A percentile compares a stretch with the other conserved stretches of the same genome.
phyloP scores from a whole-genome alignment of 345 rosid species.

The Hypericum perforatum region DNA sequence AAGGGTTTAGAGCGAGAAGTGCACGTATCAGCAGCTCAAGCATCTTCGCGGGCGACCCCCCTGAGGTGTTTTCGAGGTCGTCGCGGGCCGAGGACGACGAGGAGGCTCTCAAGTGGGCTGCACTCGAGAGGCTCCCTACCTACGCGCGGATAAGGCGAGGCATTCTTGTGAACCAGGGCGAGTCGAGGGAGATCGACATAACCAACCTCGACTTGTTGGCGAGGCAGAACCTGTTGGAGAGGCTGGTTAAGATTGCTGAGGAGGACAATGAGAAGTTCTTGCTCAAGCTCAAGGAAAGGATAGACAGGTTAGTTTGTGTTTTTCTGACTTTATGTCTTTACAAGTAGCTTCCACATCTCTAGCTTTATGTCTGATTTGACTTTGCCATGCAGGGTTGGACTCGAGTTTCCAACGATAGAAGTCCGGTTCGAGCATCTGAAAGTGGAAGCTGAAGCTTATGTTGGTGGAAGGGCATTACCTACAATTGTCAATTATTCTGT shows the following conservation, averaged over 20 bases:
- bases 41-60: conserved; percentile 31
- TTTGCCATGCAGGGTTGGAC: conserved; percentile 54
- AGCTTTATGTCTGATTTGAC: too few species aligned
- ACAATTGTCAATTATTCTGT: conserved; percentile 37
- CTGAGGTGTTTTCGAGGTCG: conserved; percentile 35
- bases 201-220: conserved; percentile 57
- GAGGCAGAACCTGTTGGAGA: conserved; percentile 56
- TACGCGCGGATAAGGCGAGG: conserved; percentile 59
- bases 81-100: conserved; percentile 45
- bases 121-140: conserved; percentile 79
- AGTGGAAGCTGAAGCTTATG: conserved; percentile 53
- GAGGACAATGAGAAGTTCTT: conserved; percentile 85
- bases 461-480: conserved; percentile 54
- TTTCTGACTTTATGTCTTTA: too few species aligned
- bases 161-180: conserved; percentile 42
- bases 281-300: conserved; percentile 64
- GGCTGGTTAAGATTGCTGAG: conserved; percentile 59
- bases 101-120: conserved; percentile 89
- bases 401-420: conserved; percentile 78
- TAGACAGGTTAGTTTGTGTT: conserved; percentile 45
- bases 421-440: conserved; percentile 70
- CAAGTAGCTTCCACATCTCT: too few species aligned
- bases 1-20: conserved; percentile 19
- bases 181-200: conserved; percentile 49
- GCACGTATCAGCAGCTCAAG: conserved; percentile 33